Evolutionary conservation across 495 filamentous ascomycete genomes (phyloP).

Genomic region (Cercophora samala): DNA sequence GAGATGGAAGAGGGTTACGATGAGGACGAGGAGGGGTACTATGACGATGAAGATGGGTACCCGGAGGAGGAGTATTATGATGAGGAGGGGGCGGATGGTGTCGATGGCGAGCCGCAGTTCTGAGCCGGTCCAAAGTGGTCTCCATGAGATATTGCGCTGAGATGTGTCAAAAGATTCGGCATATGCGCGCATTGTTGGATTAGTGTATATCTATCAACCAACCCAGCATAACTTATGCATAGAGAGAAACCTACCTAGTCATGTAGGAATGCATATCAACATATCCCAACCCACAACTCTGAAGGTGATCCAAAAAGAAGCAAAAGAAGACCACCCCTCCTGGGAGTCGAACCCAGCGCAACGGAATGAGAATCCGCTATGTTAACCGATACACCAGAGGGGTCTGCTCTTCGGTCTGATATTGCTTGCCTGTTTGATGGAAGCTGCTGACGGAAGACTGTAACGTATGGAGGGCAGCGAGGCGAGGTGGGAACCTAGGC

Average conservation of each 20-base stretch:
- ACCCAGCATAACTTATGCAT: neutral
- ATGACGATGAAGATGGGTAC: conserved; percentile 15
- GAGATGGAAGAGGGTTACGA: conserved; percentile 8
- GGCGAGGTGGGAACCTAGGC: conserved; percentile 1
- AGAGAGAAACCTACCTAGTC: neutral
- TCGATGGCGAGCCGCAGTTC: conserved; percentile 18
- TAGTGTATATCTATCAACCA: neutral
- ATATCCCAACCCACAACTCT: neutral
- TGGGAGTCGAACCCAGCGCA: conserved; percentile 13
- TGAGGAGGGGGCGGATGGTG: conserved; percentile 18
- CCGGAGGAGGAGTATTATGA: conserved; percentile 15
- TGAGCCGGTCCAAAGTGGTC: neutral
- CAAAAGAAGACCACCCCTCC: conserved; percentile 5
- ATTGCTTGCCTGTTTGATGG: conserved; percentile 5
- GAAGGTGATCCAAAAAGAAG: neutral
- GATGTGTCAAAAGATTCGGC: neutral
- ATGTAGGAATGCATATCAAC: neutral
- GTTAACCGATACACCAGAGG: conserved; percentile 13
- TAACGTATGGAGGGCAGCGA: neutral
- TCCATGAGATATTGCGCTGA: neutral
- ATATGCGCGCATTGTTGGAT: neutral
- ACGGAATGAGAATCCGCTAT: conserved; percentile 15
- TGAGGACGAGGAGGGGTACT: conserved; percentile 16
- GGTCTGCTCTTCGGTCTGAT: conserved; percentile 1
- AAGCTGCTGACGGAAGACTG: neutral